Percentiles rank a stretch among this genome's conserved stretches.
Evolutionary conservation across 306 rosid genomes (phyloP).

Genomic region (Comarum palustre): DNA sequence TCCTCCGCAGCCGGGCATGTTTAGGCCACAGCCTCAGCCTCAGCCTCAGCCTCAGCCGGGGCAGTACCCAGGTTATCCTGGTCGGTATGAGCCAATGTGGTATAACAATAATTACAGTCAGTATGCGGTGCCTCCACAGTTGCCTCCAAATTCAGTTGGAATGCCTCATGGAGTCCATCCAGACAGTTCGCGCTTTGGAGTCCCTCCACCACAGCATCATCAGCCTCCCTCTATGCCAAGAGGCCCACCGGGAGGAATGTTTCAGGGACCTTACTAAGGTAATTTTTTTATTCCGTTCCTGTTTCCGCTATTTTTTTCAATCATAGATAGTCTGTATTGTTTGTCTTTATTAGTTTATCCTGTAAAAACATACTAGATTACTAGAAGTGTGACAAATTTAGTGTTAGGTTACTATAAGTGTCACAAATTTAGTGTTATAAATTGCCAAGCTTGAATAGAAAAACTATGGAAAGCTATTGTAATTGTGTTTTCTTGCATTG

Average conservation of each 20-base stretch:
- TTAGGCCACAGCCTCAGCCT: conserved; percentile 36
- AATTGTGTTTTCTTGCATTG: not conserved
- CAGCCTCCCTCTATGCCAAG: conserved; percentile 47
- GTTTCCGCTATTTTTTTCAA: not conserved
- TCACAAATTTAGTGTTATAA: not conserved
- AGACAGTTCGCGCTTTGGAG: conserved; percentile 45
- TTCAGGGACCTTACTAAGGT: conserved; percentile 71
- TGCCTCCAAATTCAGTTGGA: conserved; percentile 56
- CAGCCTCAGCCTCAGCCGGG: conserved; percentile 28
- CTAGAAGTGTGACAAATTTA: no score
- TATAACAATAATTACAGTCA: conserved; percentile 5
- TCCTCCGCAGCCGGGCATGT: conserved; percentile 26
- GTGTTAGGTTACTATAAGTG: not conserved
- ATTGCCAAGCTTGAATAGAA: not conserved
- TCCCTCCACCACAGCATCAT: conserved; percentile 35
- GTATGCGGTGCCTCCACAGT: conserved; percentile 34
- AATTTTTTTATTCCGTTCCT: not conserved
- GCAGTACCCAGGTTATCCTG: conserved; percentile 47
- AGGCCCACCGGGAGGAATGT: conserved; percentile 66
- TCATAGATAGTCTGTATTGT: not conserved
- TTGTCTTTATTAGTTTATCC: not conserved
- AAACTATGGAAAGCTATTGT: not conserved
- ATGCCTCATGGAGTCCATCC: conserved; percentile 56
- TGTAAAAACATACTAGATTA: not conserved
- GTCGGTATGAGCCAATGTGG: conserved; percentile 20